Evolutionary conservation across 148 eudicot species (phyloP), one percentile per base, ranked within the genome.

Genomic region (Salicornia ramosissima): DNA sequence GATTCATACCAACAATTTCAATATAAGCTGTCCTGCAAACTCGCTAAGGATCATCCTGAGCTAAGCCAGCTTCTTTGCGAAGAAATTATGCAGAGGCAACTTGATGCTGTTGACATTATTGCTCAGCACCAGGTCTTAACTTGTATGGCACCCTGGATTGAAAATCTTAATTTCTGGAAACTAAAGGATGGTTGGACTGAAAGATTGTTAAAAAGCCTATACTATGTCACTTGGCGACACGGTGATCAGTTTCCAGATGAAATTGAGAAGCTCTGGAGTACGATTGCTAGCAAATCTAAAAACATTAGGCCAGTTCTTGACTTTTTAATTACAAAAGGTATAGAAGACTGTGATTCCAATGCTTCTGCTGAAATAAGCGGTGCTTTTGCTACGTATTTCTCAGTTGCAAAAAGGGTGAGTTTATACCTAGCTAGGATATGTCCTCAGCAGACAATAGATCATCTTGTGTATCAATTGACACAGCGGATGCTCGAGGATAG

Each of bases 111-210:
- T 69, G 99, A 94, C 78, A 94, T 94, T 78, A 94, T 94, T 75
- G 99, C 99, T 36, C 99, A 94, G 61, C 99, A 94, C 75, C 99
- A 94, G 80, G 99, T 94, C 67, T 77, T 94, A 40, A 94, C 99
- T 34, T 94, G 99, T 83, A 94, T 94, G 99, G 99, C 99, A 71
- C 99, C 99, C 39, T 94, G 99, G 99, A 94, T 94, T 70, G 99
- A 94, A 79, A 94, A 89, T 69, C 91, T 94, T 36, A 91, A 94
- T 76, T 94, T 94, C 77, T 91, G 97, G 99, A 94, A 88, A 79
- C 84, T 88, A 30, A 91, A 91, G 83, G 97, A 94, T 69, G 97
- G 99, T n/a, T 94, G 99, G 99, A 88, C 96, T 45, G 97, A 91
- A 43, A 85, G 99, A 71, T 75, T 94, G 74, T 73, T 94, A 74